Conservation (phyloP, 148 eudicot genomes). For the Amaranthus palmeri region DNA sequence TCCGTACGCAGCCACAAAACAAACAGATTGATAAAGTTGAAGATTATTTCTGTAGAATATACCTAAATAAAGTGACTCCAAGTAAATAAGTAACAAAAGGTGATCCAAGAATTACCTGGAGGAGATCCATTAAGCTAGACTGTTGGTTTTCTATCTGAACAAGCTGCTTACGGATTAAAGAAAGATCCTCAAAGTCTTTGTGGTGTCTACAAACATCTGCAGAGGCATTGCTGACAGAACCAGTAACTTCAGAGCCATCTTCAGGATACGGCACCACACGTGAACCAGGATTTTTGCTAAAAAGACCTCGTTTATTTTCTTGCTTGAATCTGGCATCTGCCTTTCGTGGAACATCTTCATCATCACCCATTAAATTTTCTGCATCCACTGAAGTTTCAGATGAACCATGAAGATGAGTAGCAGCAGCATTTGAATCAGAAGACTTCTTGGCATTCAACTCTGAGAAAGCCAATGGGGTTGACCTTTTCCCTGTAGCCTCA, state of each 20-base stretch:
- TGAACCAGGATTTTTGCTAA: conserved; percentile 36
- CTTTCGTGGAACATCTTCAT: conserved; percentile 22
- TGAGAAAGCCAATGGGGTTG: conserved; percentile 48
- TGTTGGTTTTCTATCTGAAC: conserved; percentile 82
- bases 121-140: conserved; percentile 69
- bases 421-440: conserved; percentile 32
- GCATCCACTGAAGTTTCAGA: conserved; percentile 30
- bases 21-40: neutral
- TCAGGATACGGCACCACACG: conserved; percentile 44
- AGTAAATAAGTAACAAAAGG: neutral
- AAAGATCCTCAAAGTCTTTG: conserved; percentile 70
- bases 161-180: conserved; percentile 76
- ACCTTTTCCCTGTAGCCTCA: conserved; percentile 34
- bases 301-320: conserved; percentile 41
- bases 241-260: conserved; percentile 36
- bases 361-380: conserved; percentile 21
- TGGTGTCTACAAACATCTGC: conserved; percentile 42
- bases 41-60: neutral
- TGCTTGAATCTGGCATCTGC: conserved; percentile 30
- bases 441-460: conserved; percentile 60
- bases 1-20: too few species aligned
- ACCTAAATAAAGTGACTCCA: neutral
- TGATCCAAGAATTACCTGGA: conserved; percentile 57
- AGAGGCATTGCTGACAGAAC: conserved; percentile 35
- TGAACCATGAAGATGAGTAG: conserved; percentile 26